A percentile compares a stretch with the other conserved stretches of the same genome.
phyloP scores from a whole-genome alignment of 73 alveolate species.

The Stentor roeselii region DNA sequence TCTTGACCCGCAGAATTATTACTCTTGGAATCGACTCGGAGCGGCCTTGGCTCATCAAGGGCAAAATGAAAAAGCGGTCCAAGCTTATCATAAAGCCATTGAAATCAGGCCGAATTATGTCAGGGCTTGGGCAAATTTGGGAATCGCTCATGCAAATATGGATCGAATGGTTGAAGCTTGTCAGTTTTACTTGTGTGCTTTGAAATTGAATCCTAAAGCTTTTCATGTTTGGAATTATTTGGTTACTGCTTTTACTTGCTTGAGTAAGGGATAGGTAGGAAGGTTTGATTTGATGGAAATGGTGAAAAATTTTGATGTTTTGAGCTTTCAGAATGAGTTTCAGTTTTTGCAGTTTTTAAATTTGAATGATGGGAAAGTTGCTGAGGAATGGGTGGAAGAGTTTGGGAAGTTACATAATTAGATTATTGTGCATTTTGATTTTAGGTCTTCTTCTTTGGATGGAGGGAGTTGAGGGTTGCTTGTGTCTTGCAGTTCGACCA shows the following conservation, averaged over 20 bases:
- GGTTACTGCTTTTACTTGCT: conserved; percentile 45
- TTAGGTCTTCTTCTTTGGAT: too few relatives aligned
- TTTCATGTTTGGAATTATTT: conserved; percentile 79
- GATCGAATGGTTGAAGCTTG: conserved; percentile 58
- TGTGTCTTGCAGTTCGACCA: too few relatives aligned
- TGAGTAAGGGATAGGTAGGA: conserved; percentile 30
- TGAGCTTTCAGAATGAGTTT: conserved; percentile 37
- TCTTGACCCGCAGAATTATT: conserved; percentile 74
- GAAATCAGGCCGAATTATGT: conserved; percentile 86
- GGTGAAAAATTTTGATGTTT: conserved; percentile 32
- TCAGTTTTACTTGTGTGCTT: conserved; percentile 73
- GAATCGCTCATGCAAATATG: conserved; percentile 66
- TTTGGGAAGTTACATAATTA: too few relatives aligned
- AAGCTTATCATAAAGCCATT: conserved; percentile 71
- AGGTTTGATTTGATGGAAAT: conserved; percentile 44
- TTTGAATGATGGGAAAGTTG: too few relatives aligned
- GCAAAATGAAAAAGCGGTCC: conserved; percentile 55
- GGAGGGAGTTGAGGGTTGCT: too few relatives aligned
- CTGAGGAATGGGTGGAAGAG: neutral
- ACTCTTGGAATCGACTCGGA: conserved; percentile 87
- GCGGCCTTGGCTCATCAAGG: conserved; percentile 85
- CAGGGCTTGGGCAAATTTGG: conserved; percentile 87
- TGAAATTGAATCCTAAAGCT: conserved; percentile 76
- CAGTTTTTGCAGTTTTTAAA: neutral
- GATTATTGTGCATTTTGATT: too few relatives aligned